Percentiles rank a stretch among this genome's conserved stretches.
Evolutionary conservation across 192 early-diverging fungal species (phyloP).

Genomic region (Umbelopsis vinacea): DNA sequence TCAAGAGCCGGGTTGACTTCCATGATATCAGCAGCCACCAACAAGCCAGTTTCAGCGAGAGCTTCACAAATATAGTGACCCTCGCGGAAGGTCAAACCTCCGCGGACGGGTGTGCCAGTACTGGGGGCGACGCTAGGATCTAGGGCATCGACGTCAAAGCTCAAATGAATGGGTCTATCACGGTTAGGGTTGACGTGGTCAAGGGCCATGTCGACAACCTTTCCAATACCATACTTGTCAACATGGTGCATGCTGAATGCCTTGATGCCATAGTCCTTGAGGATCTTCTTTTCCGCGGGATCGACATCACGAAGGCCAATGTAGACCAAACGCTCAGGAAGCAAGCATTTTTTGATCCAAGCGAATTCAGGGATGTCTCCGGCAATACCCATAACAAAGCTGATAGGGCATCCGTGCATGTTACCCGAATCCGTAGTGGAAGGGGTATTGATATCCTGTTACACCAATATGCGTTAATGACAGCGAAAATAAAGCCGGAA

Average conservation of each 20-base stretch:
- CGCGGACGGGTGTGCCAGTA: slow-evolving; percentile 95
- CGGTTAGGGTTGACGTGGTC: slow-evolving; percentile 82
- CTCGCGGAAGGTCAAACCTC: slow-evolving; percentile 94
- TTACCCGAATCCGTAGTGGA: slow-evolving; percentile 87
- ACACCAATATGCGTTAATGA: not conserved
- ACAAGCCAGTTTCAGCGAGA: slow-evolving; percentile 81
- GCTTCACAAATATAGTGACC: slow-evolving; percentile 98
- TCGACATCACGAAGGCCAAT: slow-evolving; percentile 97
- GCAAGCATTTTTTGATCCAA: slow-evolving; percentile 84
- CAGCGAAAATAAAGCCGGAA: slow-evolving; percentile 14
- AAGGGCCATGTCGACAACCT: slow-evolving; percentile 90
- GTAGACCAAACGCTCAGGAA: slow-evolving; percentile 82
- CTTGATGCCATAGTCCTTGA: slow-evolving; percentile 84
- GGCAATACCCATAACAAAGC: slow-evolving; percentile 85
- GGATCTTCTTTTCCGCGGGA: slow-evolving; percentile 81
- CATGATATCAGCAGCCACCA: slow-evolving; percentile 92
- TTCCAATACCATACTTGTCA: slow-evolving; percentile 91
- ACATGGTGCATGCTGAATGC: slow-evolving; percentile 97
- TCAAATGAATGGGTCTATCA: slow-evolving; percentile 82
- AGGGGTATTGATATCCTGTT: slow-evolving; percentile 92
- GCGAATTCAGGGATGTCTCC: slow-evolving; percentile 65
- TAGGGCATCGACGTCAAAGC: slow-evolving; percentile 95
- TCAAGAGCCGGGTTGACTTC: slow-evolving; percentile 93
- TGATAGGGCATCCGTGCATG: slow-evolving; percentile 94
- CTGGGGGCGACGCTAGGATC: slow-evolving; percentile 94